Percentiles rank a stretch among this genome's conserved stretches.
phyloP scores from a whole-genome alignment of 2,329 filamentous ascomycete species.

The Westerdykella aurantiaca region DNA sequence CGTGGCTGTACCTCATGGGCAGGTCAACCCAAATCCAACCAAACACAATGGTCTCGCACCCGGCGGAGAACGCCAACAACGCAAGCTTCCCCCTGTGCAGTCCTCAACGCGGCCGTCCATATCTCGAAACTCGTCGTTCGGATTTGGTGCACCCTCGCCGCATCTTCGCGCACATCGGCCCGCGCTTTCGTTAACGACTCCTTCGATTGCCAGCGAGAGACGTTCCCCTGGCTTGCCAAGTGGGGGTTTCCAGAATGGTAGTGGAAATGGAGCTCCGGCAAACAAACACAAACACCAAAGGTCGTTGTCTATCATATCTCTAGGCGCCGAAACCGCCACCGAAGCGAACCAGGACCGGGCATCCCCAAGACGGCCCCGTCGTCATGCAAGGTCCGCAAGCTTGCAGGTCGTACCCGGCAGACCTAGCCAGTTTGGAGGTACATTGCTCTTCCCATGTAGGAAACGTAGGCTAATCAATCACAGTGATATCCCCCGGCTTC shows the following conservation, averaged over 20 bases:
- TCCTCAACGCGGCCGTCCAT: slow-evolving; percentile 32
- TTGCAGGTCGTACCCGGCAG: slow-evolving; percentile 62
- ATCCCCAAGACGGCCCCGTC: slow-evolving; percentile 48
- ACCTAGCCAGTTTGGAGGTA: slow-evolving; percentile 32
- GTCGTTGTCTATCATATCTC: slow-evolving; percentile 47
- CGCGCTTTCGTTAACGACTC: slow-evolving; percentile 56
- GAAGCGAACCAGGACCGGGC: slow-evolving; percentile 25
- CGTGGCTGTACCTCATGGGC: slow-evolving; percentile 50
- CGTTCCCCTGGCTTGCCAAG: slow-evolving; percentile 19
- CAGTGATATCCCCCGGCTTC: slow-evolving; percentile 26
- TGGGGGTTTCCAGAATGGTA: slow-evolving; percentile 21
- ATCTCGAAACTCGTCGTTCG: slow-evolving; percentile 34
- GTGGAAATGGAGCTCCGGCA: slow-evolving; percentile 13
- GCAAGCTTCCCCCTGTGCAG: slow-evolving; percentile 35
- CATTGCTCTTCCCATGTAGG: neutral
- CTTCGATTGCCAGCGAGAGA: slow-evolving; percentile 21
- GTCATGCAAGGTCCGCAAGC: slow-evolving; percentile 74
- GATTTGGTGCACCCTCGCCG: slow-evolving; percentile 25
- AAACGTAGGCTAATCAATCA: slow-evolving; percentile 13
- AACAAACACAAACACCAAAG: slow-evolving; percentile 36
- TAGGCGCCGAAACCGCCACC: slow-evolving; percentile 40
- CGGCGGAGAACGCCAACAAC: slow-evolving; percentile 31
- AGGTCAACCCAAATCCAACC: slow-evolving; percentile 21
- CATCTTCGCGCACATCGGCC: slow-evolving; percentile 58
- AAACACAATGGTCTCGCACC: slow-evolving; percentile 34